Base-by-base conservation (phyloP, 2,329 filamentous ascomycete genomes). In the Ophiocordyceps camponoti-saundersi region DNA sequence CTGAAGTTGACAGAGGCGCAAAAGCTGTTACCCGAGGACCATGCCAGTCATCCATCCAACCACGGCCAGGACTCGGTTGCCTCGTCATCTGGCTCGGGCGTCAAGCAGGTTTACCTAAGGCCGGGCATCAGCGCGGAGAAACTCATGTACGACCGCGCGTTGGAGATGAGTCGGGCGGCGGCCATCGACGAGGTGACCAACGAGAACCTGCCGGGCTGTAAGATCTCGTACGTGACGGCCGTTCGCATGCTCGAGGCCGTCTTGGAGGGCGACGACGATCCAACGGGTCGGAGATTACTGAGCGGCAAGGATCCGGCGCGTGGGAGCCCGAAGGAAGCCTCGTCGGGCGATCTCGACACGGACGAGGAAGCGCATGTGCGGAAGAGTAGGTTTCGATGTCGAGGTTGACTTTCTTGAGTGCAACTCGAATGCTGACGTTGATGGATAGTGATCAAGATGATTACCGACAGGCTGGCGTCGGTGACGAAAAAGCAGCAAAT, bases 131-230 rank as follows among this genome's bases (percentile, higher is more conserved):
- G 88, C 21, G 92, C 92, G 0, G 92, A 96, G 67, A 95, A 89
- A 65, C 71, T 98, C 43, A 95, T 98, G 88, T 98, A 95, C 60
- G 92, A 98, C 55, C 85, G 92, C 44, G 92, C 92, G 0, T 69
- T 96, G 21, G 92, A 98, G 61, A 96, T 98, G 92, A 95, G 88
- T 61, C 80, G 88, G 46, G 80, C 85, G 4, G 90, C 92, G 8
- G 92, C 92, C 8, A 92, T 96, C 58, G 93, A 94, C 56, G 92
- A 98, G 65, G 84, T 98, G 45, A 87, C 92, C 2, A 88, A 90
- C 48, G 85, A 92, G 51, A 89, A 96, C 61, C 69, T 96, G 22
- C 66, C 71, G 0, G 87, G 88, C 16, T 96, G 90, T 59, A 89
- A 96, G 59, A 80, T 95, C 23, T 89, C 88, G 18, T 98, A 98